Base-by-base conservation (phyloP, 768 basidiomycete species). In the Grammothele lineata region DNA sequence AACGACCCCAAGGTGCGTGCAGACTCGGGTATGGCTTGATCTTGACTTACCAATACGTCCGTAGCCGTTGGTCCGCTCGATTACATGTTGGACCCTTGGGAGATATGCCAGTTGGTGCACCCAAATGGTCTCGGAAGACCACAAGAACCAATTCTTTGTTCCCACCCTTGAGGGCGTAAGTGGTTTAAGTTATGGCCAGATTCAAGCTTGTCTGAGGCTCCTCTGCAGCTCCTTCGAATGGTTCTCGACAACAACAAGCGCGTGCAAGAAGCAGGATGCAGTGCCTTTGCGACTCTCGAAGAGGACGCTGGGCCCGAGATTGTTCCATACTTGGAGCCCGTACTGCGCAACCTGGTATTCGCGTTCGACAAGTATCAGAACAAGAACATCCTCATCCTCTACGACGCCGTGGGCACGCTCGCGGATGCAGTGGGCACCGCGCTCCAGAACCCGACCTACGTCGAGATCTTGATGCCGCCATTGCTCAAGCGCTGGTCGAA, bases 61-160 rank as follows among this genome's bases (percentile, higher is more conserved):
- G 22, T 63, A 95, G 91, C 95, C 96, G 17, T 85, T 98, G 33
- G 91, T 99, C 8, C 85, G 96, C 47, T 97, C 96, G 2, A 99
- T 99, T 60, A 92, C 94, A 14, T 99, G 96, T 65, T 99, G 96
- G 96, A 97, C 95, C 0, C 76, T 99, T n/a, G 95, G 96, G 14
- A 85, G 96, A 41, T 99, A 99, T 67, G 92, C 95, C 25, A 92
- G 88, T 61, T 99, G 96, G 96, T 92, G 88, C 57, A 91, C 89
- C n/a, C 83, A 87, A 62, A 77, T 81, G 22, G 73, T 77, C 50
- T 85, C 86, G 3, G 86, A 90, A 46, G 92, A 93, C 42, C 93
- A 95, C 72, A 90, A 88, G 67, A 84, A 76, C 44, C 76, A 74
- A 45, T 98, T 86, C 70, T 99, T 99, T 63, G 85, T 98, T 24